These are phyloP conservation scores for Xenoacremonium recifei DNA, from an alignment of 2,329 filamentous ascomycete genomes.

Conservation along the genomic window DNA sequence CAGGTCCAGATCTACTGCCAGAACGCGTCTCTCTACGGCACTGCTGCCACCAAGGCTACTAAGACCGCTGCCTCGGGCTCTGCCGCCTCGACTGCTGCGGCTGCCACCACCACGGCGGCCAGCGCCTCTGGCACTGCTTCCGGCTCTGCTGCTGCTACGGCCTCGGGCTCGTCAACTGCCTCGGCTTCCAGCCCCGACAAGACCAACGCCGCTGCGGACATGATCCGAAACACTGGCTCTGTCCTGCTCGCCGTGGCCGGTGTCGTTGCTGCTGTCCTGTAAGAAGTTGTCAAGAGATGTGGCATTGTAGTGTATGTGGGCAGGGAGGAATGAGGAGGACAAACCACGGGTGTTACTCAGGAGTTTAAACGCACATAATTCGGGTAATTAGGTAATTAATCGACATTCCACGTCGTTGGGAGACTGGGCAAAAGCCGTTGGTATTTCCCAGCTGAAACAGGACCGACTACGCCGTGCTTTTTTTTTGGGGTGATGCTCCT, in stretches of 20 bases:
- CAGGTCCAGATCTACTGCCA: conserved; percentile 45
- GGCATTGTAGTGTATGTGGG: no score
- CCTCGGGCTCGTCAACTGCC: conserved; percentile 18
- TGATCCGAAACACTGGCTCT: conserved; percentile 32
- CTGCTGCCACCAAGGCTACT: conserved; percentile 27
- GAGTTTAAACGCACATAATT: conserved; percentile 18
- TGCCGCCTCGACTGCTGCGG: conserved; percentile 14
- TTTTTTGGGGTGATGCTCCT: no score
- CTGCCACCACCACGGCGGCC: conserved; percentile 18
- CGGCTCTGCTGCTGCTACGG: conserved; percentile 14
- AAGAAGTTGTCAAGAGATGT: conserved; percentile 15
- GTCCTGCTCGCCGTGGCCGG: conserved; percentile 37
- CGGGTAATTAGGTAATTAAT: conserved; percentile 23
- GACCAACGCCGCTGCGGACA: conserved; percentile 24
- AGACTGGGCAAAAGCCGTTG: not conserved
- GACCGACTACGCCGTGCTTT: no score
- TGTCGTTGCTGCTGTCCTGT: conserved; percentile 37
- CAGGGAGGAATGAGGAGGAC: not conserved
- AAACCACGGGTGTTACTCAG: conserved; percentile 10
- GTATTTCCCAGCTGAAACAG: no score
- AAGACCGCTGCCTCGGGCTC: conserved; percentile 20
- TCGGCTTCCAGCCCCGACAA: conserved; percentile 20
- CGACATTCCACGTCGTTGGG: not conserved
- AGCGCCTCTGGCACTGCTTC: conserved; percentile 16
- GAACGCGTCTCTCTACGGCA: conserved; percentile 43